Conservation (phyloP, 1,139 yeast species). For the Hyphopichia fennica region DNA sequence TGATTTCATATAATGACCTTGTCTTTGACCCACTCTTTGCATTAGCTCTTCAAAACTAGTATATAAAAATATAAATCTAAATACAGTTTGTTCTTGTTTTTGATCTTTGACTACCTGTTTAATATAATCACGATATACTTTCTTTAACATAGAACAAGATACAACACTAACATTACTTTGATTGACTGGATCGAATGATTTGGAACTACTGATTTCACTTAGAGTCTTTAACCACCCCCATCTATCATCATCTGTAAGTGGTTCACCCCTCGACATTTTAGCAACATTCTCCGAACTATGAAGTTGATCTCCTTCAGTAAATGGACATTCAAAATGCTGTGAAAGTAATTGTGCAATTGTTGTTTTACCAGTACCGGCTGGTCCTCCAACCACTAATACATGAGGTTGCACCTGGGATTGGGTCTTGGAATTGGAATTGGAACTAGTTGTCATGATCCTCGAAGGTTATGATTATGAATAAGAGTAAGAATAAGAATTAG, state of each 20-base stretch:
- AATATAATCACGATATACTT: conserved; percentile 64
- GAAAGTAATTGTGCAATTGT: conserved; percentile 67
- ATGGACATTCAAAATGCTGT: conserved; percentile 46
- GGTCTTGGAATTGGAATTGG: too few relatives aligned
- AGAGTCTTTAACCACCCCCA: conserved; percentile 80
- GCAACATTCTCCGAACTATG: conserved; percentile 74
- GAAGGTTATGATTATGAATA: too few relatives aligned
- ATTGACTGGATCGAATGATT: conserved; percentile 30
- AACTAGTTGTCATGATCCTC: too few relatives aligned
- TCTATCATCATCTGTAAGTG: conserved; percentile 85
- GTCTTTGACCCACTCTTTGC: conserved; percentile 58
- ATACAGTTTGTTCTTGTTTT: conserved; percentile 27
- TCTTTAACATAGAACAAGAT: conserved; percentile 84
- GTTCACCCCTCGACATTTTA: conserved; percentile 80
- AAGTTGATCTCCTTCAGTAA: conserved; percentile 80
- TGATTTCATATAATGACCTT: conserved; percentile 83
- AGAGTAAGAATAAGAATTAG: too few relatives aligned
- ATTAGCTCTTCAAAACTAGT: conserved; percentile 63
- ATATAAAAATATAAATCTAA: conserved; percentile 65
- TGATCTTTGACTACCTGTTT: conserved; percentile 20
- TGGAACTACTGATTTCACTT: conserved; percentile 38
- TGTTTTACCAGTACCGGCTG: conserved; percentile 92
- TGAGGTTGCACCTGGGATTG: too few relatives aligned
- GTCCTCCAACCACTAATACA: conserved; percentile 63
- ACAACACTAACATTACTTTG: conserved; percentile 46